These are phyloP conservation scores for Fusarium anthophilum DNA, from an alignment of 2,329 filamentous ascomycete species.

Conservation along the genomic window DNA sequence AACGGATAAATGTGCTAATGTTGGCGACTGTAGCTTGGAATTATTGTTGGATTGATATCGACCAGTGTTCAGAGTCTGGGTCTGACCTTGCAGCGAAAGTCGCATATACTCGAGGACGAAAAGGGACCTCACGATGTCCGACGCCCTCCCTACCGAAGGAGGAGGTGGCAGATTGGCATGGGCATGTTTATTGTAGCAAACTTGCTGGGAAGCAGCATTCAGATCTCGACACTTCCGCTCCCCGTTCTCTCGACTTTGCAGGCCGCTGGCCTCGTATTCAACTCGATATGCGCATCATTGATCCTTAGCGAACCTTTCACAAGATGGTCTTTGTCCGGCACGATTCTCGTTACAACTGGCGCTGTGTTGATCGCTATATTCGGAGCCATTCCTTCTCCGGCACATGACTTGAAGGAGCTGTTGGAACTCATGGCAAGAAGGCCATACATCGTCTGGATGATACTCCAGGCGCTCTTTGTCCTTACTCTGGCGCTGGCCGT, in stretches of 20 bases:
- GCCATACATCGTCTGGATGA: slow-evolving; percentile 90
- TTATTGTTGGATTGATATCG: slow-evolving; percentile 90
- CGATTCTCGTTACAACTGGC: slow-evolving; percentile 84
- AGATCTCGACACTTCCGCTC: slow-evolving; percentile 94
- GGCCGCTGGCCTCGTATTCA: slow-evolving; percentile 96
- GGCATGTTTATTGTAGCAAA: slow-evolving; percentile 96
- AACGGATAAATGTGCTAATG: slow-evolving; percentile 32
- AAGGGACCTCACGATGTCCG: slow-evolving; percentile 81
- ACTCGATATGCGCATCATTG: slow-evolving; percentile 94
- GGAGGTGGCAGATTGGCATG: slow-evolving; percentile 98
- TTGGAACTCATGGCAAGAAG: slow-evolving; percentile 76
- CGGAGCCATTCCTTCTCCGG: slow-evolving; percentile 91
- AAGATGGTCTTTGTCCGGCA: slow-evolving; percentile 89
- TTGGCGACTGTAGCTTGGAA: slow-evolving; percentile 73
- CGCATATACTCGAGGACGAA: slow-evolving; percentile 96
- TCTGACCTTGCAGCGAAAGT: slow-evolving; percentile 95
- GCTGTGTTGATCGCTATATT: slow-evolving; percentile 94
- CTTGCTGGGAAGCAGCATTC: slow-evolving; percentile 92
- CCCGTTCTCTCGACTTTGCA: slow-evolving; percentile 95
- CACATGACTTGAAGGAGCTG: slow-evolving; percentile 86
- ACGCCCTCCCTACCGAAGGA: slow-evolving; percentile 86
- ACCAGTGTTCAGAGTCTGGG: slow-evolving; percentile 96
- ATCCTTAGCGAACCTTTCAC: slow-evolving; percentile 96
- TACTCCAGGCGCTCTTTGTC: slow-evolving; percentile 78
- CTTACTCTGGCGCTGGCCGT: slow-evolving; percentile 71